Conservation (phyloP, 306 rosid species). For the Casuarina cunninghamiana region DNA sequence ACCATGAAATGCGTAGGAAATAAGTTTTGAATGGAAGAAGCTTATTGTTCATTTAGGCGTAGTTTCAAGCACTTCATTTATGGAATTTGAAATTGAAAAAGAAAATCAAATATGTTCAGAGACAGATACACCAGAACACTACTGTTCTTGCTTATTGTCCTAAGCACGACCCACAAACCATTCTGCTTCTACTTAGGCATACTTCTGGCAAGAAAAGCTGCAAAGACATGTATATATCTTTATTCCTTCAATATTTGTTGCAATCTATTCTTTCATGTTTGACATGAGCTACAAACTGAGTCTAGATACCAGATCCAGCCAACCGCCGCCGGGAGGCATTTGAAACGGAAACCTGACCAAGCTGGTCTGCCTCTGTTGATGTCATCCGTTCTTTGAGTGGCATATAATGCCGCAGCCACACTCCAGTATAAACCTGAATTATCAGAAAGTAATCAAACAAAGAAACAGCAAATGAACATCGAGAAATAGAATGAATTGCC, state of each 20-base stretch:
- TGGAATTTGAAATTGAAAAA: no score
- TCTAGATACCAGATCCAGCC: slow-evolving; percentile 63
- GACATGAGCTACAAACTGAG: neutral
- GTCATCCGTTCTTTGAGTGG: slow-evolving; percentile 50
- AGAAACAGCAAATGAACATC: neutral
- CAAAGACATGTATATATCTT: neutral
- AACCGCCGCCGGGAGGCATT: slow-evolving; percentile 79
- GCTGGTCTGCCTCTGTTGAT: slow-evolving; percentile 54
- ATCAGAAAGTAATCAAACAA: slow-evolving; percentile 13
- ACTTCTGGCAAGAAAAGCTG: neutral
- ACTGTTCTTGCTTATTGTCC: neutral
- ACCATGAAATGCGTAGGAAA: no score
- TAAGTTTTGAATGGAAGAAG: no score
- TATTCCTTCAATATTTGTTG: neutral
- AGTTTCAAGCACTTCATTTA: no score
- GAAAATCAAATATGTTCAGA: neutral
- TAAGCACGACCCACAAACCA: neutral
- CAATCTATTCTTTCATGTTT: slow-evolving; percentile 7
- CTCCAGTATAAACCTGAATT: slow-evolving; percentile 75
- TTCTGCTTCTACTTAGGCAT: slow-evolving; percentile 1
- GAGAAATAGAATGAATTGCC: neutral
- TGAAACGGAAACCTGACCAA: slow-evolving; percentile 69
- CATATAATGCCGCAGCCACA: slow-evolving; percentile 72
- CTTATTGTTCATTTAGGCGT: no score
- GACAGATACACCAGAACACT: neutral